phyloP scores from a whole-genome alignment of 495 filamentous ascomycete species.

The Penicillium malachiteum region DNA sequence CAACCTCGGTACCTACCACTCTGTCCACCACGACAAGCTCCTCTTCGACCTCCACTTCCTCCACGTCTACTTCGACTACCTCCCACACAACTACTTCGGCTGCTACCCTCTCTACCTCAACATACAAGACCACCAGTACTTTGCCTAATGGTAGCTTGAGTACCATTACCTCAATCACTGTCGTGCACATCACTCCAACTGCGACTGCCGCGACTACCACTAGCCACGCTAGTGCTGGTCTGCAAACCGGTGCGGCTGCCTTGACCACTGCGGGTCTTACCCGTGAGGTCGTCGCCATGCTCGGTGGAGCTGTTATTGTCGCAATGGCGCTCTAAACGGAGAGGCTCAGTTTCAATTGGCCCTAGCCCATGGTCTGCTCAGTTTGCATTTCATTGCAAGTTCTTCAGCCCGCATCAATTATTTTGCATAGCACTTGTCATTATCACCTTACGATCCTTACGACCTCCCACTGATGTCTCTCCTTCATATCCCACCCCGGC shows the following conservation, averaged over 20 bases:
- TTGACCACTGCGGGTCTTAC: conserved; percentile 30
- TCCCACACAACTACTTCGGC: conserved; percentile 23
- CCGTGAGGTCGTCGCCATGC: conserved; percentile 43
- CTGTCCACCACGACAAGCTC: conserved; percentile 30
- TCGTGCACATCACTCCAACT: conserved; percentile 37
- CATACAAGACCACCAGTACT: conserved; percentile 53
- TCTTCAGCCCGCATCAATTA: conserved; percentile 7
- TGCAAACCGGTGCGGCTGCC: conserved; percentile 44
- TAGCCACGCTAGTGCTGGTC: conserved; percentile 29
- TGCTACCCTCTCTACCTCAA: conserved; percentile 38
- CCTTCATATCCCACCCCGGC: conserved; percentile 18
- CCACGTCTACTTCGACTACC: conserved; percentile 47
- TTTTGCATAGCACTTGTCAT: conserved; percentile 12
- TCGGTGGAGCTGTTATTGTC: conserved; percentile 42
- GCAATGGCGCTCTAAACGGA: conserved; percentile 37
- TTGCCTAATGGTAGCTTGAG: conserved; percentile 66
- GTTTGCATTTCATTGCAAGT: conserved; percentile 4
- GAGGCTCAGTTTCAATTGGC: background rate
- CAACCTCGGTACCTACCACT: conserved; percentile 33
- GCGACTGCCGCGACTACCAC: conserved; percentile 24
- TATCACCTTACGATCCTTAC: conserved; percentile 29
- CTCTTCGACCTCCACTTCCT: conserved; percentile 24
- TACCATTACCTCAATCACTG: conserved; percentile 49
- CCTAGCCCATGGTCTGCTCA: background rate
- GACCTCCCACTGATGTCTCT: conserved; percentile 22